These are phyloP conservation scores for Hanseniaspora uvarum DNA, from an alignment of 1,139 yeast genomes.

Conservation along the genomic window DNA sequence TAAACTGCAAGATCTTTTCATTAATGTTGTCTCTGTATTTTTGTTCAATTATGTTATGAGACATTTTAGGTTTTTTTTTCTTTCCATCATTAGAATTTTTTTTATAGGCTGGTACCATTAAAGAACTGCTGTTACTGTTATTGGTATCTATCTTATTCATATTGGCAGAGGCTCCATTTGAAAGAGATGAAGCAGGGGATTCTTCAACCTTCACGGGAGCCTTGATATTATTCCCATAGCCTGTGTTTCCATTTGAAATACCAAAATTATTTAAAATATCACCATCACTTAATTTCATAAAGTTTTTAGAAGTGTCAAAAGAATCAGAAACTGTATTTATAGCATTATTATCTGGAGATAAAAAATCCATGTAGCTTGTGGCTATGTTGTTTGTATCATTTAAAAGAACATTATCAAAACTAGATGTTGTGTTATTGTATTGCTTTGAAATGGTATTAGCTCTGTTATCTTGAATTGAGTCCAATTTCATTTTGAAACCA, in stretches of 20 bases:
- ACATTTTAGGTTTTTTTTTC: slow-evolving; percentile 44
- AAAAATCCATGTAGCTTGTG: neutral
- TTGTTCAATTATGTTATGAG: slow-evolving; percentile 68
- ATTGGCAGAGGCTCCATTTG: neutral
- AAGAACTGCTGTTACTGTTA: neutral
- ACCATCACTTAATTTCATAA: neutral
- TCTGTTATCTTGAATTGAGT: slow-evolving; percentile 1
- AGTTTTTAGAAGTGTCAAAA: neutral
- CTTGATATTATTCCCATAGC: neutral
- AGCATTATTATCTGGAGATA: neutral
- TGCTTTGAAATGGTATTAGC: slow-evolving; percentile 14
- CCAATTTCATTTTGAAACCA: neutral
- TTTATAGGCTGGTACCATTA: neutral
- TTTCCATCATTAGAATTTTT: slow-evolving; percentile 13
- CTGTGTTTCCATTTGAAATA: neutral
- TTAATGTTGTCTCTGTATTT: slow-evolving; percentile 66
- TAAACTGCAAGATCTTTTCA: slow-evolving; percentile 51
- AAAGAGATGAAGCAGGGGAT: neutral
- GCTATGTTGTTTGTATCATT: neutral
- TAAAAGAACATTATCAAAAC: neutral
- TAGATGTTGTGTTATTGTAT: neutral
- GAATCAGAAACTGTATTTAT: neutral
- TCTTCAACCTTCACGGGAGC: neutral
- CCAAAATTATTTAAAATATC: neutral
- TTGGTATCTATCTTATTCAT: neutral